Conservation (phyloP, 2,329 filamentous ascomycete genomes). For the Zasmidium cellare region DNA sequence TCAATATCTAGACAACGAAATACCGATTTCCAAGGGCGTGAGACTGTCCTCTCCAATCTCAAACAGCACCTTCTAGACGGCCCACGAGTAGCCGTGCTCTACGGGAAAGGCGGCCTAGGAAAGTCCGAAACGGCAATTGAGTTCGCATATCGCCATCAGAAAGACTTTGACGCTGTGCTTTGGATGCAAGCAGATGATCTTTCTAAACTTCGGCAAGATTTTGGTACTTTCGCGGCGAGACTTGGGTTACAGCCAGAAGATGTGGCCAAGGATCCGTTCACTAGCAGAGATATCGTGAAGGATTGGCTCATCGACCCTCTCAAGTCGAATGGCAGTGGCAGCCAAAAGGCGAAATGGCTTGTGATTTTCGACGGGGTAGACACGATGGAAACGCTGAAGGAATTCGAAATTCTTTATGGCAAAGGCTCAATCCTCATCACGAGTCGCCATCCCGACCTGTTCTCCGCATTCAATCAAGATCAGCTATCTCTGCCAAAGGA, state of each 20-base stretch:
- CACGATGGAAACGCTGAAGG: not conserved
- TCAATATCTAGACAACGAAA: conserved; percentile 4
- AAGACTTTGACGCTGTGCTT: conserved; percentile 7
- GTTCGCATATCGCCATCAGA: not conserved
- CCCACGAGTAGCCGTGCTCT: not conserved
- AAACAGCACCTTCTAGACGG: not conserved
- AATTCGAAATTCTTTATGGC: conserved; percentile 2
- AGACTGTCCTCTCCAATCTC: not conserved
- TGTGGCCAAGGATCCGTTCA: not conserved
- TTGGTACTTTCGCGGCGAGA: not conserved
- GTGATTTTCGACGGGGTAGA: conserved; percentile 9
- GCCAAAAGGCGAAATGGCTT: not conserved
- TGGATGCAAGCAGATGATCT: conserved; percentile 10
- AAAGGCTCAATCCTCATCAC: conserved; percentile 9
- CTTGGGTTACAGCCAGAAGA: not conserved
- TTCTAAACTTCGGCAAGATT: conserved; percentile 5
- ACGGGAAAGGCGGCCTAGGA: conserved; percentile 9
- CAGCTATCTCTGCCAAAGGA: too few relatives aligned
- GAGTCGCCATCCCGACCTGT: not conserved
- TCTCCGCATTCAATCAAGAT: too few relatives aligned
- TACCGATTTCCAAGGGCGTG: conserved; percentile 2
- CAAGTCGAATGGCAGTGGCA: not conserved
- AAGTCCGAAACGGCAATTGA: conserved; percentile 9
- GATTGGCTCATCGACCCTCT: not conserved
- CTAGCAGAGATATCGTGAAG: conserved; percentile 3